These are phyloP conservation scores for Pseudocercospora fuligena DNA, from an alignment of 2,329 filamentous ascomycete species.

Conservation along the genomic window DNA sequence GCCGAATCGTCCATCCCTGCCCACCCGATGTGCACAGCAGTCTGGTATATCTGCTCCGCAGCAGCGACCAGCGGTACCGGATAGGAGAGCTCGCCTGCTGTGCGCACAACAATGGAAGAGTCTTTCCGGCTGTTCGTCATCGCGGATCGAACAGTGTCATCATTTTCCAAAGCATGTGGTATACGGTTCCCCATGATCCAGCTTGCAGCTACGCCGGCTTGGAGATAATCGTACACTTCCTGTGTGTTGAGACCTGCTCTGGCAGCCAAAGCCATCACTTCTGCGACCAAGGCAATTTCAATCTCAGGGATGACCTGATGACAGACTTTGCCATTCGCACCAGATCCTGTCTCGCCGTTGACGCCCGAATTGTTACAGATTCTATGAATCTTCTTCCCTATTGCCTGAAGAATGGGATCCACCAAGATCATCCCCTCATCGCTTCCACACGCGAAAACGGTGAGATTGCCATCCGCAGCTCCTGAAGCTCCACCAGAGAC, in stretches of 20 bases:
- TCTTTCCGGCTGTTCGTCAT: background rate
- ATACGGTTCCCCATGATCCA: background rate
- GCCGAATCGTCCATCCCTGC: background rate
- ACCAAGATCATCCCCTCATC: background rate
- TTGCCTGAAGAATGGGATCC: background rate
- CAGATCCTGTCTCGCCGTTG: background rate
- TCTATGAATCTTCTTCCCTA: background rate
- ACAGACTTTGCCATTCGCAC: background rate
- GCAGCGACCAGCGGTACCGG: background rate
- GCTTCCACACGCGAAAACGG: background rate
- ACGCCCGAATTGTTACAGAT: background rate
- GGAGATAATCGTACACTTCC: background rate
- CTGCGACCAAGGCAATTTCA: background rate
- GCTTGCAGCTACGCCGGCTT: background rate
- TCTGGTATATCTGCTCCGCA: background rate
- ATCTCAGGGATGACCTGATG: background rate
- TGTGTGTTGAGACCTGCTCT: background rate
- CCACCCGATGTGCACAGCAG: background rate
- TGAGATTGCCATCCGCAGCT: background rate
- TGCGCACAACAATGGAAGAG: background rate
- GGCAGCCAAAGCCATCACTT: background rate
- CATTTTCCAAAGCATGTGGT: background rate
- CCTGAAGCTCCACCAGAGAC: background rate
- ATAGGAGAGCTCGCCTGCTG: background rate
- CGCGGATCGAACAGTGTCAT: background rate